A percentile compares a stretch with the other conserved stretches of the same genome.
phyloP scores from a whole-genome alignment of 2,329 filamentous ascomycete species.

The Microcyclosporella mali region DNA sequence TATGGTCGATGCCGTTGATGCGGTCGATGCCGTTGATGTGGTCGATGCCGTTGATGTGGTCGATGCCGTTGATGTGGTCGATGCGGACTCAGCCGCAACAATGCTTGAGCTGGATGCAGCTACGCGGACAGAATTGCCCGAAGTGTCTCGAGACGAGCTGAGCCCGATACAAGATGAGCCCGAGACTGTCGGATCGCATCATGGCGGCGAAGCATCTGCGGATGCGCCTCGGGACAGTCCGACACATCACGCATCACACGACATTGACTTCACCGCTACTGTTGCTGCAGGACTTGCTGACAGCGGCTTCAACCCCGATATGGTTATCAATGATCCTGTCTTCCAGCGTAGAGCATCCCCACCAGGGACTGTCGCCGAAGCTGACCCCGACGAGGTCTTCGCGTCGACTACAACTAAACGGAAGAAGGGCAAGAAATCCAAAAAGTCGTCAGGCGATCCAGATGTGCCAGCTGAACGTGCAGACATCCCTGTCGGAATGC shows the following conservation, averaged over 20 bases:
- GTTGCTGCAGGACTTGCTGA: constrained; percentile 42
- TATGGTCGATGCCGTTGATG: too few relatives aligned
- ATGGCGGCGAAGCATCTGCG: background rate
- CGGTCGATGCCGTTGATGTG: too few relatives aligned
- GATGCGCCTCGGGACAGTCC: background rate
- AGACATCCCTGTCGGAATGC: background rate
- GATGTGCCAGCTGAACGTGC: background rate
- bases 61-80: too few relatives aligned
- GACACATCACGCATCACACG: constrained; percentile 17
- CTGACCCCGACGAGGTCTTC: constrained; percentile 28
- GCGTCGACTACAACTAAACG: constrained; percentile 25
- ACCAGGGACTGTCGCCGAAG: constrained; percentile 26
- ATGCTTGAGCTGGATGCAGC: too few relatives aligned
- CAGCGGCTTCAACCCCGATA: constrained; percentile 42
- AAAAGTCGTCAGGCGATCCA: constrained; percentile 9
- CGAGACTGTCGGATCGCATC: background rate
- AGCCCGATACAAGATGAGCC: too few relatives aligned
- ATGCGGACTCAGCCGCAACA: too few relatives aligned
- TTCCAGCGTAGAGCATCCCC: constrained; percentile 34
- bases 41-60: too few relatives aligned
- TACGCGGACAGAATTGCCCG: too few relatives aligned
- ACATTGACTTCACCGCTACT: constrained; percentile 44
- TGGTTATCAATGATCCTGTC: constrained; percentile 39
- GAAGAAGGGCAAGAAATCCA: constrained; percentile 32
- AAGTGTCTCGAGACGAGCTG: too few relatives aligned